Base-by-base conservation (phyloP, 1,139 yeast species). In the Zygoascus sp. region DNA sequence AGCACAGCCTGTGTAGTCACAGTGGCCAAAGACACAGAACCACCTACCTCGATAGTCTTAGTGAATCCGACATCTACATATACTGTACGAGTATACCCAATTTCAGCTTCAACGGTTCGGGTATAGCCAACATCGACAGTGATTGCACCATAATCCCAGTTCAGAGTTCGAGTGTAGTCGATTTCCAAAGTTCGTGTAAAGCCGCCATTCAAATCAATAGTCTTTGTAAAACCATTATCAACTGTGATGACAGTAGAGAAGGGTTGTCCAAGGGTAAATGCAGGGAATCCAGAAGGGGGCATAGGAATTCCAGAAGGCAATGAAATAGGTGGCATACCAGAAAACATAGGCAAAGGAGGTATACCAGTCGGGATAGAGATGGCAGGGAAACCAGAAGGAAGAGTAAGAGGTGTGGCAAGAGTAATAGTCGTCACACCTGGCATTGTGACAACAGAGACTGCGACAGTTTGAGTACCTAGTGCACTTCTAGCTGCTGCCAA, bases 391-490 rank as follows among this genome's bases (percentile, higher is more conserved):
- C n/a, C n/a, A n/a, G n/a, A n/a, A n/a, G n/a, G n/a, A n/a, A n/a
- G n/a, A n/a, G n/a, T n/a, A n/a, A n/a, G n/a, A n/a, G n/a, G n/a
- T n/a, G n/a, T n/a, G n/a, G n/a, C n/a, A n/a, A n/a, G n/a, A n/a
- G n/a, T n/a, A n/a, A n/a, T n/a, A n/a, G n/a, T n/a, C n/a, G n/a
- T n/a, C n/a, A n/a, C n/a, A n/a, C n/a, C n/a, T n/a, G n/a, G n/a
- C n/a, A n/a, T n/a, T n/a, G n/a, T n/a, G n/a, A 13, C 5, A 5
- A 15, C 34, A 16, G 17, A 32, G 4, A 38, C 44, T 16, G 46
- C 38, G 13, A 41, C 44, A 10, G 40, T 34, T 11, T 36, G 13
- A 5, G 34, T 37, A 10, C 27, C 39, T 15, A 20, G 39, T 15
- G 19, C 17, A 5, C 27, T 20, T 17, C 20, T 11, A 5, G 39